These are phyloP conservation scores for Pseudoturritis turrita DNA, from an alignment of 345 rosid species.

Conservation along the genomic window DNA sequence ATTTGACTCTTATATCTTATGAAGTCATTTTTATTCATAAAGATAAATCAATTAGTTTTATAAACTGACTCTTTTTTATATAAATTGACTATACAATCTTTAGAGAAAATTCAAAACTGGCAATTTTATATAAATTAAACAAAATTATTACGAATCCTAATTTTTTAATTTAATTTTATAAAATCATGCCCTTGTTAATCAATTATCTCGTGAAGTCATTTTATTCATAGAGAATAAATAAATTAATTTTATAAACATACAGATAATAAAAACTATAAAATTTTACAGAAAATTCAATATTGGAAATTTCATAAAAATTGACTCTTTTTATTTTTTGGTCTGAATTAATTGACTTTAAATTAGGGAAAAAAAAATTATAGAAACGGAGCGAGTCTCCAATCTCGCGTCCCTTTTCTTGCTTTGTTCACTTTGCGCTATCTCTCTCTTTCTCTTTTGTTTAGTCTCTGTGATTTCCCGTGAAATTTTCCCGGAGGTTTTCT, in stretches of 20 bases:
- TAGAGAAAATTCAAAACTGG: too few species aligned
- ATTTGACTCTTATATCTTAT: neutral
- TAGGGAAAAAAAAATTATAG: neutral
- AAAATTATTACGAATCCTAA: neutral
- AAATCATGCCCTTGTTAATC: neutral
- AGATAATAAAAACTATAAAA: neutral
- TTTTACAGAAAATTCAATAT: neutral
- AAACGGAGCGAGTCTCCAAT: conserved; percentile 15
- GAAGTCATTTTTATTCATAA: neutral
- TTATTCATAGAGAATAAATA: neutral
- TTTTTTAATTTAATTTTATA: neutral
- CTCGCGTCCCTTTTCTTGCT: neutral
- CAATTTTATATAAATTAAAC: too few species aligned
- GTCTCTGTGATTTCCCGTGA: conserved; percentile 16
- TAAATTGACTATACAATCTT: too few species aligned
- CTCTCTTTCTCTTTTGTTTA: neutral
- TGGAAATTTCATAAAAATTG: neutral
- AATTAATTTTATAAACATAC: neutral
- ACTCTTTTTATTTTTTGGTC: neutral
- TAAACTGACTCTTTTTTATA: too few species aligned
- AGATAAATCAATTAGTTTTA: neutral
- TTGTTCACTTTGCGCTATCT: conserved; percentile 9
- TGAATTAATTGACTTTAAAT: neutral
- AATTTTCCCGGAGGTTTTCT: conserved; percentile 12
- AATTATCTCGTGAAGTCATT: neutral